phyloP scores from a whole-genome alignment of 1,284 basidiomycete genomes.

The Microbotryum violaceum region DNA sequence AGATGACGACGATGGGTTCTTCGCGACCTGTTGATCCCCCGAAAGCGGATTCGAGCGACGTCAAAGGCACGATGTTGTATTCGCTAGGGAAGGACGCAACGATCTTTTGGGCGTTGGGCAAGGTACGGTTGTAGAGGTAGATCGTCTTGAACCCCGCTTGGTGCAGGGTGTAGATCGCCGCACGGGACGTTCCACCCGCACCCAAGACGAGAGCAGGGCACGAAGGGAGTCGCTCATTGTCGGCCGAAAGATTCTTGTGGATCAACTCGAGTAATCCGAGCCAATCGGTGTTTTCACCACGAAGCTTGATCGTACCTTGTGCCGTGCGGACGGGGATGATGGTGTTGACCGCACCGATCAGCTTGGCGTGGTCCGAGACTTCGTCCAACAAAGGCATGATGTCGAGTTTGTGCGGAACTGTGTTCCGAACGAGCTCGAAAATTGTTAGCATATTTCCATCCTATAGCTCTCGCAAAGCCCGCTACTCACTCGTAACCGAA shows the following conservation, averaged over 20 bases:
- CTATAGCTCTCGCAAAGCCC: too few relatives aligned
- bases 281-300: constrained; percentile 93
- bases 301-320: constrained; percentile 51
- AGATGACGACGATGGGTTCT: constrained; percentile 65
- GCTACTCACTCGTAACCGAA: constrained; percentile 59
- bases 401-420: constrained; percentile 81
- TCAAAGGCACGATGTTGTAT: constrained; percentile 56
- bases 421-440: too few relatives aligned
- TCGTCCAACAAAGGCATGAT: constrained; percentile 70
- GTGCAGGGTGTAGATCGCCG: constrained; percentile 80
- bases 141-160: constrained; percentile 60
- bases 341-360: constrained; percentile 89
- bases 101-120: constrained; percentile 60
- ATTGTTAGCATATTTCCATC: neutral
- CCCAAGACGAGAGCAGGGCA: constrained; percentile 70
- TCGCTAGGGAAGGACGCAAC: constrained; percentile 56
- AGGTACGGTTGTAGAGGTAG: constrained; percentile 79
- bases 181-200: constrained; percentile 84
- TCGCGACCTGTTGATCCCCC: constrained; percentile 38
- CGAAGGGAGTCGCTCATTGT: constrained; percentile 30
- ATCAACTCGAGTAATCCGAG: constrained; percentile 63
- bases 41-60: constrained; percentile 52
- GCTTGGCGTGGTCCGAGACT: constrained; percentile 66
- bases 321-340: constrained; percentile 54
- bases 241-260: constrained; percentile 38